Evolutionary conservation across 306 rosid species (phyloP).

Genomic region (Datisca glomerata): DNA sequence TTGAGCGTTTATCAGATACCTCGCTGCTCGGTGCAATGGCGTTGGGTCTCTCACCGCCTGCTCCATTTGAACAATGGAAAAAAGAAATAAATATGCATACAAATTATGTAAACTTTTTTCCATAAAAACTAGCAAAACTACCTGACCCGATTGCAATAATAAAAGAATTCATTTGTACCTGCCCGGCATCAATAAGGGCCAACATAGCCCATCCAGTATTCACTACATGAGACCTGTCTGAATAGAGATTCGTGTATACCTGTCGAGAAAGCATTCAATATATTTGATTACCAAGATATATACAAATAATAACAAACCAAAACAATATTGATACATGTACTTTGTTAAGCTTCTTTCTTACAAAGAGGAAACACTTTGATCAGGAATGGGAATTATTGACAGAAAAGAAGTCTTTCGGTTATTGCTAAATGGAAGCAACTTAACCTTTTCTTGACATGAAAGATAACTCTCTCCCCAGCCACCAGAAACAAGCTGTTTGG

Average conservation of each 20-base stretch:
- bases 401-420: not conserved
- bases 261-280: conserved; percentile 13
- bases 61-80: conserved; percentile 1
- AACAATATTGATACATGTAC: too few relatives aligned
- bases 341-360: too few relatives aligned
- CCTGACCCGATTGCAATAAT: too few relatives aligned
- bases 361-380: too few relatives aligned
- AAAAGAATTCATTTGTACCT: conserved; percentile 30
- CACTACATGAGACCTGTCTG: conserved; percentile 53
- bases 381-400: not conserved
- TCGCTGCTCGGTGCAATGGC: conserved; percentile 71
- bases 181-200: conserved; percentile 68
- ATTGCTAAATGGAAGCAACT: not conserved
- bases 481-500: conserved; percentile 69
- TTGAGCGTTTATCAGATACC: conserved; percentile 62
- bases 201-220: conserved; percentile 76
- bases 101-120: too few relatives aligned
- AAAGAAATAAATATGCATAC: conserved; percentile 1
- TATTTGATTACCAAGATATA: not conserved
- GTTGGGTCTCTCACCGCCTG: conserved; percentile 65
- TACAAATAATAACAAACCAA: too few relatives aligned
- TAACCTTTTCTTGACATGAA: conserved; percentile 79
- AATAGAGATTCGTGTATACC: conserved; percentile 65
- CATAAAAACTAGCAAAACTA: too few relatives aligned
- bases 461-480: conserved; percentile 93